phyloP scores from a whole-genome alignment of 148 eudicot genomes.

The Nepenthes mirabilis region DNA sequence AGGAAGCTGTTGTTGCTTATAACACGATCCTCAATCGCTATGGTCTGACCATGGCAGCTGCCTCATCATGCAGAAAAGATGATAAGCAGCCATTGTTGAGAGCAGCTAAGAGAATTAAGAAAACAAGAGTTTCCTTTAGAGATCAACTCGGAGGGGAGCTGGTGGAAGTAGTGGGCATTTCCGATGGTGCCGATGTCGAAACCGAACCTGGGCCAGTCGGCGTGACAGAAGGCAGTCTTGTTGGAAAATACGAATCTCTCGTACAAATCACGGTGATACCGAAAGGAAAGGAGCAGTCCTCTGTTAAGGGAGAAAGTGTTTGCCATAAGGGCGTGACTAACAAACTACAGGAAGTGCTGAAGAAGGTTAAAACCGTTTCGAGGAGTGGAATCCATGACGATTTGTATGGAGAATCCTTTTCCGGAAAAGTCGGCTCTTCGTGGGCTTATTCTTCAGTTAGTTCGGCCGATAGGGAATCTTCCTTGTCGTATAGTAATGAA shows the following conservation, averaged over 20 bases:
- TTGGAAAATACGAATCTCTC: slow-evolving; percentile 88
- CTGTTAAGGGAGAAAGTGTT: slow-evolving; percentile 37
- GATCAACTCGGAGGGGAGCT: slow-evolving; percentile 93
- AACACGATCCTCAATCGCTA: slow-evolving; percentile 71
- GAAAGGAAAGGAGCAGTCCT: slow-evolving; percentile 46
- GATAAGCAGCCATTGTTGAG: slow-evolving; percentile 21
- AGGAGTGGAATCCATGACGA: slow-evolving; percentile 73
- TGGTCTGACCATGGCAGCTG: slow-evolving; percentile 23
- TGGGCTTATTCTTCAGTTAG: slow-evolving; percentile 42
- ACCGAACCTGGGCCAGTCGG: slow-evolving; percentile 95
- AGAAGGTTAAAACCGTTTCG: slow-evolving; percentile 60
- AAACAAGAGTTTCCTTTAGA: slow-evolving; percentile 59
- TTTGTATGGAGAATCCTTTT: slow-evolving; percentile 48
- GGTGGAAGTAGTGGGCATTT: slow-evolving; percentile 79
- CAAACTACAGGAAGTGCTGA: slow-evolving; percentile 60
- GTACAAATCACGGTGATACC: slow-evolving; percentile 81
- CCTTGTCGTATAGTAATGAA: slow-evolving; percentile 22
- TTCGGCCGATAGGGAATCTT: slow-evolving; percentile 19
- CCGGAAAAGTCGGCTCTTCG: slow-evolving; percentile 60
- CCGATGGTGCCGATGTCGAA: slow-evolving; percentile 95
- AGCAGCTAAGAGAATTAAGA: slow-evolving; percentile 58
- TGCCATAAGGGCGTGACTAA: slow-evolving; percentile 68
- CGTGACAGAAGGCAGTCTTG: slow-evolving; percentile 96
- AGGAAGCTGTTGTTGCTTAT: slow-evolving; percentile 80
- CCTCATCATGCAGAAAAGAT: slow-evolving; percentile 21